These are phyloP conservation scores for Fonsecaea pedrosoi DNA, from an alignment of 2,329 filamentous ascomycete genomes.

Conservation along the genomic window DNA sequence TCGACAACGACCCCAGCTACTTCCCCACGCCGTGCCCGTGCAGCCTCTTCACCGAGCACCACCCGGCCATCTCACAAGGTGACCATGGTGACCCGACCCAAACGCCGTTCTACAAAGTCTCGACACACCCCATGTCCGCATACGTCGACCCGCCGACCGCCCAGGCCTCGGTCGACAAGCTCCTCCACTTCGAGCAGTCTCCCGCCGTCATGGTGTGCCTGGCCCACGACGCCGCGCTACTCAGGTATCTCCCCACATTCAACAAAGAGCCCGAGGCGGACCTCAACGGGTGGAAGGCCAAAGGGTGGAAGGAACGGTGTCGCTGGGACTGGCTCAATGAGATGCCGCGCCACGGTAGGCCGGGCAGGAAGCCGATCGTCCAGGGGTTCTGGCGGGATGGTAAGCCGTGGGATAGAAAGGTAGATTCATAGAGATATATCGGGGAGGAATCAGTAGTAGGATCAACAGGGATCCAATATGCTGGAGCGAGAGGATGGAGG, in stretches of 20 bases:
- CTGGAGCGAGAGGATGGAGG: background rate
- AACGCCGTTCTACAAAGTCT: slow-evolving; percentile 40
- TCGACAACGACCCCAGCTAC: slow-evolving; percentile 21
- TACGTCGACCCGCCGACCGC: slow-evolving; percentile 39
- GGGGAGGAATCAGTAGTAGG: no score
- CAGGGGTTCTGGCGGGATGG: slow-evolving; percentile 31
- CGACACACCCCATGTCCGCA: slow-evolving; percentile 20
- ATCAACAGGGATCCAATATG: background rate
- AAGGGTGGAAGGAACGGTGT: slow-evolving; percentile 39
- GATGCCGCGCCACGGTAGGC: slow-evolving; percentile 22
- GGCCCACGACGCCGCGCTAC: slow-evolving; percentile 42
- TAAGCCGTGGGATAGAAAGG: slow-evolving; percentile 24
- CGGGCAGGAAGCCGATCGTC: slow-evolving; percentile 22
- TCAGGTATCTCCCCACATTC: slow-evolving; percentile 40
- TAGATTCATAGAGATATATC: background rate
- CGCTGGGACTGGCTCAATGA: slow-evolving; percentile 33
- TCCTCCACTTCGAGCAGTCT: slow-evolving; percentile 41
- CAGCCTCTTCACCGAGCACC: slow-evolving; percentile 39
- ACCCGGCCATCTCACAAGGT: slow-evolving; percentile 29
- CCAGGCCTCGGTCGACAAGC: slow-evolving; percentile 39
- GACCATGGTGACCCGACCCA: slow-evolving; percentile 28
- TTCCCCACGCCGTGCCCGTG: slow-evolving; percentile 39
- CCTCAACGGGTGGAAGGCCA: slow-evolving; percentile 40
- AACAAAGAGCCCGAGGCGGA: slow-evolving; percentile 34
- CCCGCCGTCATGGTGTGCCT: slow-evolving; percentile 41